A percentile compares a stretch with the other conserved stretches of the same genome.
Evolutionary conservation across 2,329 filamentous ascomycete genomes (phyloP).

Genomic region (Hymenoscyphus salicellus): DNA sequence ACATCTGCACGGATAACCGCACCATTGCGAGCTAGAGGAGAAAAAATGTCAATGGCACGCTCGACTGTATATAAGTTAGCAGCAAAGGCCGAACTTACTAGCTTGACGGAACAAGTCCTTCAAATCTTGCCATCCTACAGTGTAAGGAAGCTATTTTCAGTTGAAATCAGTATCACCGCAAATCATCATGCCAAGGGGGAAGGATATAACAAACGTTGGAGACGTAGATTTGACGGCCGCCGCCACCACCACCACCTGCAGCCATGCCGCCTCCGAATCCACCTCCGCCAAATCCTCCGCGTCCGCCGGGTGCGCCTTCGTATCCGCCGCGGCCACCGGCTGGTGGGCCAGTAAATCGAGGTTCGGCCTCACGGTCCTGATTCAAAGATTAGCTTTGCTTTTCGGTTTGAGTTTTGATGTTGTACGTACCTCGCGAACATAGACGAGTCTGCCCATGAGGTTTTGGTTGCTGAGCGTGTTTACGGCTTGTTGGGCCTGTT

Average conservation of each 20-base stretch:
- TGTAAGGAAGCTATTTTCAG: slow-evolving; percentile 79
- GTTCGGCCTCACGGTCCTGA: slow-evolving; percentile 95
- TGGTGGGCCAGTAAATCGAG: slow-evolving; percentile 82
- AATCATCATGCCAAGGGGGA: slow-evolving; percentile 27
- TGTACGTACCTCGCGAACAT: slow-evolving; percentile 83
- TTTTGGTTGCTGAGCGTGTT: slow-evolving; percentile 98
- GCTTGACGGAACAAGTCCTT: slow-evolving; percentile 99
- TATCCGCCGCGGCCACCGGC: slow-evolving; percentile 62
- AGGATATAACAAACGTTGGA: slow-evolving; percentile 80
- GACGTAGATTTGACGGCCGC: slow-evolving; percentile 90
- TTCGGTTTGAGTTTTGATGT: background rate
- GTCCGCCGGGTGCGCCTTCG: slow-evolving; percentile 41
- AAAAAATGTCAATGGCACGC: slow-evolving; percentile 26
- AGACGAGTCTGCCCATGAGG: slow-evolving; percentile 96
- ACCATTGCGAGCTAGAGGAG: slow-evolving; percentile 57
- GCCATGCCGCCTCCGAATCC: slow-evolving; percentile 43
- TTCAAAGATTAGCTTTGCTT: background rate
- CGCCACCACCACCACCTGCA: slow-evolving; percentile 55
- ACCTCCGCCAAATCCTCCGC: slow-evolving; percentile 50
- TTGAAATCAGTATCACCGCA: slow-evolving; percentile 38
- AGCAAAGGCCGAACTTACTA: slow-evolving; percentile 59
- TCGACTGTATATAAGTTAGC: slow-evolving; percentile 28
- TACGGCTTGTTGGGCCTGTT: slow-evolving; percentile 97
- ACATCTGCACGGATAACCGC: slow-evolving; percentile 93
- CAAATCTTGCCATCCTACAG: slow-evolving; percentile 96